Base-by-base conservation (phyloP, 805 yeast genomes). In the Phaffomyces thermotolerans region DNA sequence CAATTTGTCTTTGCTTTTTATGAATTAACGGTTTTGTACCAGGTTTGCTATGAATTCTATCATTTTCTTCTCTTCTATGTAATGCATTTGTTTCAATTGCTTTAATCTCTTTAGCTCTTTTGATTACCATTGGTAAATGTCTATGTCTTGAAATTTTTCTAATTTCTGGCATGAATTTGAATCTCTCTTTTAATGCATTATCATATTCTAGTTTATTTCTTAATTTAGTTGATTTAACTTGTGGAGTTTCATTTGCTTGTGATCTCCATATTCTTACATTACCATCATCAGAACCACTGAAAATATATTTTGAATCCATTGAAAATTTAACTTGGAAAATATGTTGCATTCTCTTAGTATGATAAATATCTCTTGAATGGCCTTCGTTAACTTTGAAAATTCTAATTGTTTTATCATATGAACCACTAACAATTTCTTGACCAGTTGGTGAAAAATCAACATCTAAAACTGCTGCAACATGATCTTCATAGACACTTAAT, bases 361-460 rank as follows among this genome's bases (percentile, higher is more conserved):
- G 99, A 63, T 93, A 93, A 36, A 95, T 75, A 57, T 93, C 99
- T 49, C 97, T 74, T 6, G 96, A 85, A 64, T 91, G 98, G 32
- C 99, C 98, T 50, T 84, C 85, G 31, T 75, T 68, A 1, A 79
- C 68, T 42, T 79, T 79, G 66, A 68, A 93, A 17, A 93, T 79
- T 53, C 99, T 74, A 27, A 93, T 76, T 1, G 98, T 88, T 58
- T 88, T 85, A 65, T 93, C 99, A 62, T 91, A 93, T 0, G 96
- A 85, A 15, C 96, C 97, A 1, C 96, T 84, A 6, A 89, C 97
- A 30, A 93, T 68, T 65, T 91, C 98, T 60, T 89, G 89, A 54
- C 99, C 99, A 1, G 98, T 90, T 34, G 99, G 99, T 10, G 95
- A 79, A 59, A 86, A 93, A 66, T 93, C 99, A 34, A 93, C 79